Conservation (phyloP, 768 basidiomycete genomes). For the Cyclocybe cylindracea region DNA sequence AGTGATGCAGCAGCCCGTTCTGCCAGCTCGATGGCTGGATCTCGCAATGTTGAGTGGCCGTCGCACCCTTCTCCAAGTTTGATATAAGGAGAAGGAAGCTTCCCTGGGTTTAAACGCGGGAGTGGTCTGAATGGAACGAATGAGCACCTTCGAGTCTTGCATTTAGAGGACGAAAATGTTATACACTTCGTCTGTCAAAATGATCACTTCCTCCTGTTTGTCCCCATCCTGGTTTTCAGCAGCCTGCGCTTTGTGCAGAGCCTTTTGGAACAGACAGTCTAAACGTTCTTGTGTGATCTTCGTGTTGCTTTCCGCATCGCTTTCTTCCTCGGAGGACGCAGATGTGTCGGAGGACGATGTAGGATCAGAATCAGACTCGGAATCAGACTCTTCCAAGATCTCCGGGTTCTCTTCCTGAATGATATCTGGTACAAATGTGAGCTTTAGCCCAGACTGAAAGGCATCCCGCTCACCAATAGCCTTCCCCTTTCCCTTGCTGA, state of each 20-base stretch:
- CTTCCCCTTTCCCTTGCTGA: slow-evolving; percentile 48
- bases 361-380: slow-evolving; percentile 37
- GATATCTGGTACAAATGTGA: slow-evolving; percentile 11
- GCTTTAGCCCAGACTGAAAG: not conserved
- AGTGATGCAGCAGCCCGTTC: slow-evolving; percentile 51
- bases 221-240: slow-evolving; percentile 28
- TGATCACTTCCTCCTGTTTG: slow-evolving; percentile 57
- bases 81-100: slow-evolving; percentile 67
- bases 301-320: slow-evolving; percentile 12
- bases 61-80: slow-evolving; percentile 46
- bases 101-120: slow-evolving; percentile 66
- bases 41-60: slow-evolving; percentile 49
- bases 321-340: slow-evolving; percentile 41
- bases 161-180: not conserved
- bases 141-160: slow-evolving; percentile 1
- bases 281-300: slow-evolving; percentile 60
- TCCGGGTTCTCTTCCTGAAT: slow-evolving; percentile 14
- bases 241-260: slow-evolving; percentile 48
- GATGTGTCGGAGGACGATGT: slow-evolving; percentile 26
- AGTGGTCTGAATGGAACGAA: slow-evolving; percentile 42
- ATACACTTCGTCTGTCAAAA: slow-evolving; percentile 35
- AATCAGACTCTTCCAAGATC: slow-evolving; percentile 12
- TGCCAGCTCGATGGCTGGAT: slow-evolving; percentile 60
- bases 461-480: slow-evolving; percentile 29
- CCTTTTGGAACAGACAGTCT: slow-evolving; percentile 62